Evolutionary conservation across 2,329 filamentous ascomycete species (phyloP).

Genomic region (Colletotrichum coccodes): DNA sequence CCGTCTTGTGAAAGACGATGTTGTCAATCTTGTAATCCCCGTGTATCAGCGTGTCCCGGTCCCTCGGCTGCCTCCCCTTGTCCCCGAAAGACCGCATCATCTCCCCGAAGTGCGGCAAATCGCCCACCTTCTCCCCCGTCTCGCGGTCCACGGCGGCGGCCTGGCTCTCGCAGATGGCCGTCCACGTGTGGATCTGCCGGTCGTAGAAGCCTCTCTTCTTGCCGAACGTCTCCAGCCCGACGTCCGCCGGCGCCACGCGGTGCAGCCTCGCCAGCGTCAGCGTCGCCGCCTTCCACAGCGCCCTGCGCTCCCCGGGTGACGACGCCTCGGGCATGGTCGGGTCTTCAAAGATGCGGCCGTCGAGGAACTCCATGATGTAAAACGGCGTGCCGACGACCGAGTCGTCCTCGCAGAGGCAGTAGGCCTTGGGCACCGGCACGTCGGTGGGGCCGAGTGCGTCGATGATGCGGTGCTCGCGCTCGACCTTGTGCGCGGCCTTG

Average conservation of each 20-base stretch:
- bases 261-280: constrained; percentile 88
- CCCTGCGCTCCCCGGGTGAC: constrained; percentile 73
- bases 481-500: constrained; percentile 94
- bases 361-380: constrained; percentile 96
- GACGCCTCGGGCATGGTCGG: constrained; percentile 78
- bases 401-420: constrained; percentile 87
- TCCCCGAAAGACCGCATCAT: constrained; percentile 83
- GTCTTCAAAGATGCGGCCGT: constrained; percentile 94
- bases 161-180: constrained; percentile 81
- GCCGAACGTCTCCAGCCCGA: constrained; percentile 80
- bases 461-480: constrained; percentile 93
- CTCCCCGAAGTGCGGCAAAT: constrained; percentile 84
- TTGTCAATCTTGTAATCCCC: constrained; percentile 98
- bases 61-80: constrained; percentile 75
- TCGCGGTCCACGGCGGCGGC: constrained; percentile 80
- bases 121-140: constrained; percentile 79
- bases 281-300: constrained; percentile 89
- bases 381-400: constrained; percentile 88
- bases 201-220: constrained; percentile 82
- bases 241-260: constrained; percentile 71
- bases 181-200: constrained; percentile 87
- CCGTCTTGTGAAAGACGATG: constrained; percentile 87
- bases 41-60: constrained; percentile 84
- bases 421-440: constrained; percentile 86
- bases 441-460: constrained; percentile 81